Percentiles rank a stretch among this genome's conserved stretches.
These are phyloP conservation scores for Dimocarpus longan DNA, from an alignment of 345 rosid species.

Conservation along the genomic window DNA sequence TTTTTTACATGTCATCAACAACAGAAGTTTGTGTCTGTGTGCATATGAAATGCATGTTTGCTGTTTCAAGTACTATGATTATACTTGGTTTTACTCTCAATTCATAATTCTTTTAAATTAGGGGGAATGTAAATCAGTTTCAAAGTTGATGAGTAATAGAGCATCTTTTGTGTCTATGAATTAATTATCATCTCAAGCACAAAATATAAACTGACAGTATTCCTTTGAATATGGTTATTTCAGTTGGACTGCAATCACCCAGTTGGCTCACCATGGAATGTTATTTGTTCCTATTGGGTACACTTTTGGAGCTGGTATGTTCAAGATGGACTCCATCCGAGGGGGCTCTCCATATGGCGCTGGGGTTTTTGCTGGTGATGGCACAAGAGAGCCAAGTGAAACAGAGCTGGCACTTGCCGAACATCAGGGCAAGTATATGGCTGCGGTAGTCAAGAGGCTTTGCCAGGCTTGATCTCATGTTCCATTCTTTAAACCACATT, in stretches of 20 bases:
- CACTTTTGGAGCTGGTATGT: slow-evolving; percentile 85
- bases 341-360: slow-evolving; percentile 84
- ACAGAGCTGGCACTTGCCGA: slow-evolving; percentile 71
- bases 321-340: slow-evolving; percentile 68
- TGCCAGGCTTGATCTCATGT: slow-evolving; percentile 27
- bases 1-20: neutral
- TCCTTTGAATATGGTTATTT: slow-evolving; percentile 8
- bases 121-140: neutral
- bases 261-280: slow-evolving; percentile 84
- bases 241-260: slow-evolving; percentile 83
- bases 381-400: slow-evolving; percentile 69
- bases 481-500: neutral
- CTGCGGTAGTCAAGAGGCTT: slow-evolving; percentile 63
- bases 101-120: neutral
- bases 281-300: slow-evolving; percentile 82
- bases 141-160: neutral
- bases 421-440: slow-evolving; percentile 85
- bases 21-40: neutral
- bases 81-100: neutral
- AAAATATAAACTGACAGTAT: neutral
- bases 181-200: neutral
- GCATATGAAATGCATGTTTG: neutral
- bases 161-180: neutral
- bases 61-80: neutral
- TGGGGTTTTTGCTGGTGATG: slow-evolving; percentile 75